Evolutionary conservation across 1,139 yeast genomes (phyloP).

Genomic region (Suhomyces kunorum): DNA sequence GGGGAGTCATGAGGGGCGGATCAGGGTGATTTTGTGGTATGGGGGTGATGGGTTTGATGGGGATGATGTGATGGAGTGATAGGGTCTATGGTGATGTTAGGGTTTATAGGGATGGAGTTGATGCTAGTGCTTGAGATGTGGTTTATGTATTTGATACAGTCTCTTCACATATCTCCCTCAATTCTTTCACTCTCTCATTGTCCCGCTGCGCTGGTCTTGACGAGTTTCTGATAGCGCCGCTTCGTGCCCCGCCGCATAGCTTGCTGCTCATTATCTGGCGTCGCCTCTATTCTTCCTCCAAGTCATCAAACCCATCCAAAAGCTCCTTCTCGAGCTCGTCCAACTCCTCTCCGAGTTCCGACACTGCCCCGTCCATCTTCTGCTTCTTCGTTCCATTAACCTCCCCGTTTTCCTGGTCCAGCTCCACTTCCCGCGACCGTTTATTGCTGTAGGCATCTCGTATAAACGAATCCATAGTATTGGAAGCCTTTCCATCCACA

Average conservation of each 20-base stretch:
- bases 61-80: too few species aligned
- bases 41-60: too few species aligned
- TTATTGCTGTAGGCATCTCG: constrained; percentile 33
- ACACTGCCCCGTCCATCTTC: constrained; percentile 20
- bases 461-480: constrained; percentile 31
- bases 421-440: constrained; percentile 21
- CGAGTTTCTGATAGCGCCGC: too few species aligned
- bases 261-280: too few species aligned
- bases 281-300: constrained; percentile 33
- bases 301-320: constrained; percentile 48
- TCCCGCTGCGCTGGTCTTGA: too few species aligned
- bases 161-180: too few species aligned
- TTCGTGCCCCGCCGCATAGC: neutral
- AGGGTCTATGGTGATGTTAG: too few species aligned
- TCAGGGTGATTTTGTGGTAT: too few species aligned
- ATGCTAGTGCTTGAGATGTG: too few species aligned
- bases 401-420: constrained; percentile 18
- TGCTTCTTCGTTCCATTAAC: constrained; percentile 19
- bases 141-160: too few species aligned
- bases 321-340: constrained; percentile 51
- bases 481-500: constrained; percentile 7
- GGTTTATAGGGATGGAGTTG: too few species aligned
- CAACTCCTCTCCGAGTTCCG: constrained; percentile 21
- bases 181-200: too few species aligned
- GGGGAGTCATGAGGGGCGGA: neutral